Conservation (phyloP, 176 grass and related monocot genomes). For the Triticum turgidum region DNA sequence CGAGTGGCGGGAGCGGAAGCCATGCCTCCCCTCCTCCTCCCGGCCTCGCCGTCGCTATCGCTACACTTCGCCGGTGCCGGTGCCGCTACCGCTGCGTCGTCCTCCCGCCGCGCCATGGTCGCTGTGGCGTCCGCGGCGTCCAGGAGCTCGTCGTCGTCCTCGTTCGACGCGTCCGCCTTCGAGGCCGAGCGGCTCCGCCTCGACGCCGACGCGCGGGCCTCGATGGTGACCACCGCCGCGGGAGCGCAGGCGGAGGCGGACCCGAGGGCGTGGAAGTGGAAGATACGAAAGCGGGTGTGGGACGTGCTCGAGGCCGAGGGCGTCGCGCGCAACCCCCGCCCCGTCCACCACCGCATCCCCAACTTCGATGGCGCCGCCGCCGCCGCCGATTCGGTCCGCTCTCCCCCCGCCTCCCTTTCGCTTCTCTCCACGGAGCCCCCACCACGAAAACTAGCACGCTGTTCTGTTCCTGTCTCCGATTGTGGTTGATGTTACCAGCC, state of each 20-base stretch:
- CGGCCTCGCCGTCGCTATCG: slow-evolving; percentile 11
- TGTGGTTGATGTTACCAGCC: not conserved
- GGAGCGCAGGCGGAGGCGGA: slow-evolving; percentile 43
- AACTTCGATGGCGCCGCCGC: slow-evolving; percentile 70
- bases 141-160: slow-evolving; percentile 28
- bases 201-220: slow-evolving; percentile 66
- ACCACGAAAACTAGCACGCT: not conserved
- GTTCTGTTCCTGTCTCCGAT: not conserved
- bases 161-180: slow-evolving; percentile 66
- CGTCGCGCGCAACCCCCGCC: slow-evolving; percentile 68
- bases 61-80: not conserved
- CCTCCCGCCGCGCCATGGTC: not conserved
- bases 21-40: slow-evolving; percentile 24
- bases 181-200: slow-evolving; percentile 75
- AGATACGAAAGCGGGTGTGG: slow-evolving; percentile 74
- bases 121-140: not conserved
- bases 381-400: slow-evolving; percentile 56
- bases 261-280: slow-evolving; percentile 85
- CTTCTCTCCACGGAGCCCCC: too few relatives aligned
- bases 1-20: not conserved
- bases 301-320: slow-evolving; percentile 73
- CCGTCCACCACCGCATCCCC: slow-evolving; percentile 96
- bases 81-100: not conserved
- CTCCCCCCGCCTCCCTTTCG: not conserved
- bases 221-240: slow-evolving; percentile 50